Percentiles rank a stretch among this genome's conserved stretches.
These are phyloP conservation scores for Tricholoma sp. DNA, from an alignment of 768 basidiomycete species.

Conservation along the genomic window DNA sequence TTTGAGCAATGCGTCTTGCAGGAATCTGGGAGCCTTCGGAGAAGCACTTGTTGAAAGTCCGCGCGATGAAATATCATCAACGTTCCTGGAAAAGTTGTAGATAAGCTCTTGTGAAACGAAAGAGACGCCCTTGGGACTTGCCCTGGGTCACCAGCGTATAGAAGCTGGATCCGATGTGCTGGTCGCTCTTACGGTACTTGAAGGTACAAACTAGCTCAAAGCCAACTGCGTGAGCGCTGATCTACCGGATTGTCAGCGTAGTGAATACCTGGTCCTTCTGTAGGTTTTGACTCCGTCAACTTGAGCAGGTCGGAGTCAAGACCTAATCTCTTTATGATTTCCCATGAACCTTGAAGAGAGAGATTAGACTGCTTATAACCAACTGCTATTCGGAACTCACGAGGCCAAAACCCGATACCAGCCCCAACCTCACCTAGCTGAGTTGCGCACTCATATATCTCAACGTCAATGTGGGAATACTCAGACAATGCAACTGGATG, in stretches of 20 bases:
- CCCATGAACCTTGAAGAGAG: constrained; percentile 17
- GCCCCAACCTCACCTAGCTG: constrained; percentile 34
- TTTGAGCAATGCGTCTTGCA: constrained; percentile 35
- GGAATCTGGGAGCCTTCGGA: constrained; percentile 31
- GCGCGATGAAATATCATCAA: constrained; percentile 40
- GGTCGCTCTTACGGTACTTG: constrained; percentile 29
- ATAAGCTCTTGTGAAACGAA: background rate
- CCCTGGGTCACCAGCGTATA: constrained; percentile 24
- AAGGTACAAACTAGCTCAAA: constrained; percentile 17
- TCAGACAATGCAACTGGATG: constrained; percentile 17
- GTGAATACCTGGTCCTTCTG: background rate
- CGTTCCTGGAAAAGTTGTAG: constrained; percentile 10
- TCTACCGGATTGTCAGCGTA: background rate
- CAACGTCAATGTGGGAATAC: constrained; percentile 33
- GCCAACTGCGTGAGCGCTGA: background rate
- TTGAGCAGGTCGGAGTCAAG: background rate
- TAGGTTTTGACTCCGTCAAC: background rate
- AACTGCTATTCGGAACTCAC: constrained; percentile 37
- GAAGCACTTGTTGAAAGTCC: constrained; percentile 41
- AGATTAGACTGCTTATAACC: constrained; percentile 34
- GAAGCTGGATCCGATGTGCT: constrained; percentile 21
- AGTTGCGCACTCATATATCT: constrained; percentile 37
- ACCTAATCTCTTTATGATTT: background rate
- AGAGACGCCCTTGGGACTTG: constrained; percentile 1
- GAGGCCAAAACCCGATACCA: constrained; percentile 34